phyloP scores from a whole-genome alignment of 768 basidiomycete species.

The Mycena galopus region DNA sequence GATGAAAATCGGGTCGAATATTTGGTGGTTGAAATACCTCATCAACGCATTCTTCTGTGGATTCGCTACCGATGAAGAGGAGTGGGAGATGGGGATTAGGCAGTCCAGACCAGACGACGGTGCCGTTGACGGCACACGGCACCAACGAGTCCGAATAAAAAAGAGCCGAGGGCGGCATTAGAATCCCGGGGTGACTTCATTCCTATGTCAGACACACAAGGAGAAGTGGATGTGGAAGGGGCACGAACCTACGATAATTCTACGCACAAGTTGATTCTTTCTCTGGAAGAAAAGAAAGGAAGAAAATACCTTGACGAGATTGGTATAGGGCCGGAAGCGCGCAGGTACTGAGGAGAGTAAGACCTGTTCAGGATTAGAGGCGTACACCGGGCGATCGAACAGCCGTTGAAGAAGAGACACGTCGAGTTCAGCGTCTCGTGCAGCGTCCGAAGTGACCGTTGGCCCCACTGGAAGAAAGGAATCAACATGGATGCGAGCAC shows the following conservation, averaged over 20 bases:
- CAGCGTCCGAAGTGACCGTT: constrained; percentile 59
- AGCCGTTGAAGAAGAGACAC: constrained; percentile 63
- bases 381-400: constrained; percentile 58
- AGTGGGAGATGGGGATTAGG: constrained; percentile 56
- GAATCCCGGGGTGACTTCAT: constrained; percentile 61
- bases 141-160: constrained; percentile 65
- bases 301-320: constrained; percentile 57
- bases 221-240: background rate
- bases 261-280: background rate
- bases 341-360: background rate
- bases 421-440: constrained; percentile 59
- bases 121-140: constrained; percentile 60
- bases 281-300: background rate
- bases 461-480: constrained; percentile 56
- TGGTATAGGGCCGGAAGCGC: constrained; percentile 51
- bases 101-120: constrained; percentile 55
- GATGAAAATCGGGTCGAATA: background rate
- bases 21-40: constrained; percentile 51
- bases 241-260: constrained; percentile 35
- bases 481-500: constrained; percentile 7
- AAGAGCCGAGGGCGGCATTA: constrained; percentile 68
- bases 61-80: constrained; percentile 58
- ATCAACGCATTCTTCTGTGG: constrained; percentile 58
- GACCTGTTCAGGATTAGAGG: constrained; percentile 34
- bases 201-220: background rate